These are phyloP conservation scores for Annulohypoxylon stygium DNA, from an alignment of 495 filamentous ascomycete genomes.

Conservation along the genomic window DNA sequence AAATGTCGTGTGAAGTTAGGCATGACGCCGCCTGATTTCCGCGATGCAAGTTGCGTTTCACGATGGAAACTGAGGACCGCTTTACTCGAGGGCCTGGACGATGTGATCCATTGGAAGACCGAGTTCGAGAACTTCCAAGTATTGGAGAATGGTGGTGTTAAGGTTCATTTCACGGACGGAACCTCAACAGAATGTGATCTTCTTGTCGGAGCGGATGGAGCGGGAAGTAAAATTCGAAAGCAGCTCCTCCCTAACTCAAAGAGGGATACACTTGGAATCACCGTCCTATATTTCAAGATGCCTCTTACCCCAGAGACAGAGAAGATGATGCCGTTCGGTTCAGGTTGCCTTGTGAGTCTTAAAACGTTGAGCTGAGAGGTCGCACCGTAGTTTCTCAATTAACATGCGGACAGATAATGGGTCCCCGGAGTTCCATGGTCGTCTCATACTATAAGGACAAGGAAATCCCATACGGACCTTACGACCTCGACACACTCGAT, in stretches of 20 bases:
- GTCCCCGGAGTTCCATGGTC: slow-evolving; percentile 8
- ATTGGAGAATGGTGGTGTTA: neutral
- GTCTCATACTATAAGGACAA: slow-evolving; percentile 14
- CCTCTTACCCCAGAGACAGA: slow-evolving; percentile 12
- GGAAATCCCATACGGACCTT: slow-evolving; percentile 1
- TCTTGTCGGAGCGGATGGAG: slow-evolving; percentile 3
- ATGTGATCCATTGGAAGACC: slow-evolving; percentile 10
- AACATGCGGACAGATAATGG: neutral
- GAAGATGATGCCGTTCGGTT: slow-evolving; percentile 11
- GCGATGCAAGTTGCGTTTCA: slow-evolving; percentile 7
- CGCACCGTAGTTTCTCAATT: neutral
- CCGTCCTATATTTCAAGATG: slow-evolving; percentile 14
- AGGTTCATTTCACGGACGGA: neutral
- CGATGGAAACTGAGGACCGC: slow-evolving; percentile 7
- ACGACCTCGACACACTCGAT: slow-evolving; percentile 3
- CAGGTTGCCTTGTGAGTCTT: slow-evolving; percentile 6
- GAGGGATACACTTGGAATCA: slow-evolving; percentile 10
- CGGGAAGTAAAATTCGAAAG: slow-evolving; percentile 2
- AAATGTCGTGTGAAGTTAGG: slow-evolving; percentile 14
- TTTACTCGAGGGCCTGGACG: slow-evolving; percentile 4
- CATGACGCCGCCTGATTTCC: slow-evolving; percentile 7
- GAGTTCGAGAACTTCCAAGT: slow-evolving; percentile 4
- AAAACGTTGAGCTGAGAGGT: neutral
- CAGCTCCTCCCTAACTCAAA: slow-evolving; percentile 5
- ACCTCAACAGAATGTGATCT: slow-evolving; percentile 11